These are phyloP conservation scores for Epipyxis sp. DNA, from an alignment of 108 stramenopile species.

Conservation along the genomic window DNA sequence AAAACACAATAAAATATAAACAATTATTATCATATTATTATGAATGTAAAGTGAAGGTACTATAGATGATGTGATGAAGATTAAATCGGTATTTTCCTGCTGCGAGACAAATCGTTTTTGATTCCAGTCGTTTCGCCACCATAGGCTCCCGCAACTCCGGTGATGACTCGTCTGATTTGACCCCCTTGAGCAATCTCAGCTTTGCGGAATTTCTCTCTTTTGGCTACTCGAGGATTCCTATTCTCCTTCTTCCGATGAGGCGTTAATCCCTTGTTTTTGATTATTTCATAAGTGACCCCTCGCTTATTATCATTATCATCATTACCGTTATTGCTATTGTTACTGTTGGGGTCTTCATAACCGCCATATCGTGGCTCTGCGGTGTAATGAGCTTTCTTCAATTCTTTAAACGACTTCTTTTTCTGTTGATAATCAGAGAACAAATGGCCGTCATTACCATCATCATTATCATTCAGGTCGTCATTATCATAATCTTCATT, in stretches of 20 bases:
- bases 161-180: constrained; percentile 80
- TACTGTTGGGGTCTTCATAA: constrained; percentile 45
- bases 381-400: constrained; percentile 40
- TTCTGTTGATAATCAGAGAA: background rate
- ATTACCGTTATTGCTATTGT: too few relatives aligned
- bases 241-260: constrained; percentile 91
- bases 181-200: constrained; percentile 87
- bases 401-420: background rate
- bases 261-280: constrained; percentile 93
- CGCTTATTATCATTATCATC: constrained; percentile 57
- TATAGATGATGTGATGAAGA: too few relatives aligned
- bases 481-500: background rate
- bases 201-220: constrained; percentile 87
- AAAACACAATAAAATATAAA: too few relatives aligned
- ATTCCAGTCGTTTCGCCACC: constrained; percentile 84
- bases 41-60: too few relatives aligned
- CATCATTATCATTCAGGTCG: background rate
- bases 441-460: background rate
- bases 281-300: constrained; percentile 68
- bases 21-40: too few relatives aligned
- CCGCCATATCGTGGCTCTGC: constrained; percentile 43
- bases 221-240: constrained; percentile 95
- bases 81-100: constrained; percentile 85
- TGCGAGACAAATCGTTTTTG: constrained; percentile 72
- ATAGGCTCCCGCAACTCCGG: constrained; percentile 69